These are phyloP conservation scores for Fragilaria crotonensis DNA, from an alignment of 108 stramenopile genomes.

Conservation along the genomic window DNA sequence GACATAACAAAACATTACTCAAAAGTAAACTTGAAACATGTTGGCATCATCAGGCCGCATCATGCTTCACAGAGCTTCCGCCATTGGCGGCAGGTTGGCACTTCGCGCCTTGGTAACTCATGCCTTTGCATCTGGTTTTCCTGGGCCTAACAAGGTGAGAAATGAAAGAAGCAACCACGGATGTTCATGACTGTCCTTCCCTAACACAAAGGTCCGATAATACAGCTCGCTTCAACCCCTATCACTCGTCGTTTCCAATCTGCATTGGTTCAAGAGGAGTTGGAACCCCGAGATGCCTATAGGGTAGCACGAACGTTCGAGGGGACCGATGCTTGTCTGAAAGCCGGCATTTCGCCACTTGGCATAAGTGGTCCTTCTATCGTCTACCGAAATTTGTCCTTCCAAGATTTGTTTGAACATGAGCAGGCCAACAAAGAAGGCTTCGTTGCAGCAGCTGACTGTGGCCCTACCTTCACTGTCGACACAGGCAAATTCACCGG, in stretches of 20 bases:
- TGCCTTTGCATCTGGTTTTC: constrained; percentile 8
- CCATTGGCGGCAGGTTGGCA: constrained; percentile 28
- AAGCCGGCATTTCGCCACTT: constrained; percentile 55
- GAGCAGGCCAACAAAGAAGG: constrained; percentile 90
- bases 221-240: too few species aligned
- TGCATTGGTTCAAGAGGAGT: background rate
- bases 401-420: constrained; percentile 88
- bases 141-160: background rate
- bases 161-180: too few species aligned
- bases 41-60: constrained; percentile 30
- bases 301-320: constrained; percentile 57
- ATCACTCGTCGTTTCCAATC: background rate
- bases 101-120: constrained; percentile 32
- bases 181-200: too few species aligned
- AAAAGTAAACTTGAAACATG: constrained; percentile 3
- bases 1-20: background rate
- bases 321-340: constrained; percentile 69
- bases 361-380: constrained; percentile 77
- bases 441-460: constrained; percentile 66
- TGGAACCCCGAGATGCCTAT: constrained; percentile 58
- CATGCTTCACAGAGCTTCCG: constrained; percentile 33
- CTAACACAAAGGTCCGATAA: too few species aligned
- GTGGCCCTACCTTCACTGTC: constrained; percentile 89
- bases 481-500: constrained; percentile 98
- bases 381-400: constrained; percentile 88